phyloP scores from a whole-genome alignment of 257 asterid species.

The Asclepias syriaca region DNA sequence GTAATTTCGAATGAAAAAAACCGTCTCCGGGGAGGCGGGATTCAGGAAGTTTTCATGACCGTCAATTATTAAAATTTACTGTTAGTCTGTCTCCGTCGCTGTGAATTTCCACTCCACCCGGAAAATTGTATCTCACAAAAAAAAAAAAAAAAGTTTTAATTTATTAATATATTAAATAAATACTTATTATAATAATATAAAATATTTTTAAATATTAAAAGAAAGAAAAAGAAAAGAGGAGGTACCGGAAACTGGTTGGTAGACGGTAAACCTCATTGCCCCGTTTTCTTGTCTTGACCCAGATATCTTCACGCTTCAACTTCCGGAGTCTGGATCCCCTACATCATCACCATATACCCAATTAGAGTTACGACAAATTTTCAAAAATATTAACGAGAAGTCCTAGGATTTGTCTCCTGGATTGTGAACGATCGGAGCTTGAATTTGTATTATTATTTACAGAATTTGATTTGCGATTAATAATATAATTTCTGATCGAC shows the following conservation, averaged over 20 bases:
- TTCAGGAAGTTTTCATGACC: background rate
- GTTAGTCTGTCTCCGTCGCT: constrained; percentile 7
- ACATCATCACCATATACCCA: background rate
- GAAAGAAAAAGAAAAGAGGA: too few relatives aligned
- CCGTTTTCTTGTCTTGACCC: background rate
- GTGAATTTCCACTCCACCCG: background rate
- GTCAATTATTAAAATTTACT: background rate
- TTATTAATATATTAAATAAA: too few relatives aligned
- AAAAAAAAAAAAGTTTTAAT: too few relatives aligned
- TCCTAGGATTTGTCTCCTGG: background rate
- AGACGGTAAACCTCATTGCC: background rate
- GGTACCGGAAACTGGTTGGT: constrained; percentile 2
- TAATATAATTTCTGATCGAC: background rate
- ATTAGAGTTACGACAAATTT: background rate
- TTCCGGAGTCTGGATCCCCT: background rate
- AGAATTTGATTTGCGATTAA: background rate
- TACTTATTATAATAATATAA: too few relatives aligned
- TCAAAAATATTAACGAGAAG: background rate
- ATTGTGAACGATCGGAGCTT: background rate
- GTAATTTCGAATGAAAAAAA: too few relatives aligned
- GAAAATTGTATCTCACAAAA: too few relatives aligned
- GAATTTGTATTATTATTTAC: background rate
- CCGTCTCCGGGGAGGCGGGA: too few relatives aligned
- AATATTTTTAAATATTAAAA: too few relatives aligned
- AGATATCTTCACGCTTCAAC: background rate